Evolutionary conservation across 139 green algal species (phyloP).

Genomic region (Coelastrella sp.): DNA sequence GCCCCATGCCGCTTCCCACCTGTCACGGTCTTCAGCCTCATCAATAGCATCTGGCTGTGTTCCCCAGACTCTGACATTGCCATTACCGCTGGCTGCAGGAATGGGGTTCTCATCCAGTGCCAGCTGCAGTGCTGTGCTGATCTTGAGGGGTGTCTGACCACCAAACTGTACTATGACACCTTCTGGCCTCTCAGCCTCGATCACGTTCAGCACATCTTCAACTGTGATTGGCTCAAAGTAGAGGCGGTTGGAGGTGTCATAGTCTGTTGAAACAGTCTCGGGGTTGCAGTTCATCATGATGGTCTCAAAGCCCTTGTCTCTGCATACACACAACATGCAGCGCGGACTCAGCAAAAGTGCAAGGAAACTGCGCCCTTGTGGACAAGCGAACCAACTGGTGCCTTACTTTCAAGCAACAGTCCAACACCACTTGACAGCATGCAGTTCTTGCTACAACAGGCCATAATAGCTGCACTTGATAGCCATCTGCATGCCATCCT

Average conservation of each 20-base stretch:
- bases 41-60: conserved; percentile 96
- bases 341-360: too few relatives aligned
- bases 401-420: too few relatives aligned
- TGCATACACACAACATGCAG: too few relatives aligned
- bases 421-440: too few relatives aligned
- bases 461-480: too few relatives aligned
- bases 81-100: conserved; percentile 81
- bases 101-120: conserved; percentile 84
- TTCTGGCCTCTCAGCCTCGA: conserved; percentile 82
- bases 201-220: conserved; percentile 98
- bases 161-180: conserved; percentile 99
- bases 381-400: too few relatives aligned
- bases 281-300: conserved; percentile 99
- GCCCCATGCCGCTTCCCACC: conserved; percentile 58
- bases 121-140: conserved; percentile 85
- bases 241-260: conserved; percentile 97
- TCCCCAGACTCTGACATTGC: conserved; percentile 95
- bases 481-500: too few relatives aligned
- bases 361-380: too few relatives aligned
- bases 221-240: conserved; percentile 99
- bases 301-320: conserved; percentile 94
- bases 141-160: conserved; percentile 97
- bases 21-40: conserved; percentile 96
- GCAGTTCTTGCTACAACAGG: too few relatives aligned
- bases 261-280: conserved; percentile 99